These are phyloP conservation scores for Cladosporium oxysporum DNA, from an alignment of 2,329 filamentous ascomycete genomes.

Conservation along the genomic window DNA sequence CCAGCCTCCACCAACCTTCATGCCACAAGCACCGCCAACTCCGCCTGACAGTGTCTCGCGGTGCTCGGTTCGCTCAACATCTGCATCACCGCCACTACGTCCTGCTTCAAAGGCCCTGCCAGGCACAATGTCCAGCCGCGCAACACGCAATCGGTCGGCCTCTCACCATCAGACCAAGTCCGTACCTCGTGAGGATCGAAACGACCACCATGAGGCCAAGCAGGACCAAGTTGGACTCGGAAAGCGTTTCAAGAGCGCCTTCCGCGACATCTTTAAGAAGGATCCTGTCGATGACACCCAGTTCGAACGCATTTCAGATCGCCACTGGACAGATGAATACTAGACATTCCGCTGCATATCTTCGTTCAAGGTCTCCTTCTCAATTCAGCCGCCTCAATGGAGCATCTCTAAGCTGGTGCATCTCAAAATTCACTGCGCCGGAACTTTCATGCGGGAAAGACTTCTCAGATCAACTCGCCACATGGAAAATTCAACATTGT, in stretches of 20 bases:
- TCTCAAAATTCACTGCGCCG: neutral
- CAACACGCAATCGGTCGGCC: neutral
- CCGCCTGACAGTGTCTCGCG: slow-evolving; percentile 1
- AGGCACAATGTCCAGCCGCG: slow-evolving; percentile 29
- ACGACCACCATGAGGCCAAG: neutral
- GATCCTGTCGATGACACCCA: slow-evolving; percentile 29
- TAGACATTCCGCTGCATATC: neutral
- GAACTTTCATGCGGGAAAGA: neutral
- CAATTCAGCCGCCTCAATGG: neutral
- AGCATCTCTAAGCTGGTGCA: neutral
- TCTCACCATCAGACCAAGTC: neutral
- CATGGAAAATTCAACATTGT: neutral
- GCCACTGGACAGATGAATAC: slow-evolving; percentile 37
- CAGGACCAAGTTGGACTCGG: slow-evolving; percentile 21
- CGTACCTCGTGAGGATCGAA: neutral
- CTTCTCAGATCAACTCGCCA: neutral
- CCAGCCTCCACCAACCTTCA: neutral
- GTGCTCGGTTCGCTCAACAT: neutral
- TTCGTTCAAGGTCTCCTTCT: neutral
- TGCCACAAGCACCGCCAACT: slow-evolving; percentile 1
- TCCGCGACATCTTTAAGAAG: slow-evolving; percentile 33
- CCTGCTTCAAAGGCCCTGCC: slow-evolving; percentile 22
- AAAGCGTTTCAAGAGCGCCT: slow-evolving; percentile 27
- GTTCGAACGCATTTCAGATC: slow-evolving; percentile 30
- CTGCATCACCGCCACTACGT: neutral